Conservation (phyloP, 805 yeast genomes). For the Wickerhamomyces chaumierensis region DNA sequence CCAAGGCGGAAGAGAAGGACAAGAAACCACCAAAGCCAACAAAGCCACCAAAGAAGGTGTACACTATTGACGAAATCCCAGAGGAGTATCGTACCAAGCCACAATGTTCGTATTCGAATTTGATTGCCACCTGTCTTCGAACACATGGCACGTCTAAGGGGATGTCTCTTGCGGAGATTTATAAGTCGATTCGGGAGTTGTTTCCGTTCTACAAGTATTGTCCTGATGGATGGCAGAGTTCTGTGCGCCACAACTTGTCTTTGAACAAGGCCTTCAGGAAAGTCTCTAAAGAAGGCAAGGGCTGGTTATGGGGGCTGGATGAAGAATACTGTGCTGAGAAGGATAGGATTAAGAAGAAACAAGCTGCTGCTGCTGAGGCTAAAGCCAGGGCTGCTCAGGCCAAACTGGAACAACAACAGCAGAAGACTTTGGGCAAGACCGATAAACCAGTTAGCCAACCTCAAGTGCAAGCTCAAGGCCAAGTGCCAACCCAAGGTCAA, state of each 20-base stretch:
- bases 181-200: slow-evolving; percentile 73
- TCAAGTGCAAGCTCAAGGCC: too few relatives aligned
- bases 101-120: slow-evolving; percentile 62
- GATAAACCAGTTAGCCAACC: not conserved
- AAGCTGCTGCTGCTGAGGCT: slow-evolving; percentile 53
- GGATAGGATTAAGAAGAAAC: slow-evolving; percentile 61
- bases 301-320: slow-evolving; percentile 92
- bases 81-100: slow-evolving; percentile 82
- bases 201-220: slow-evolving; percentile 91
- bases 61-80: slow-evolving; percentile 78
- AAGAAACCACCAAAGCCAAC: slow-evolving; percentile 41
- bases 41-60: slow-evolving; percentile 48
- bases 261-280: slow-evolving; percentile 77
- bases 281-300: slow-evolving; percentile 79
- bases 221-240: slow-evolving; percentile 96
- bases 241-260: slow-evolving; percentile 82
- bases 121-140: slow-evolving; percentile 71
- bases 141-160: slow-evolving; percentile 59
- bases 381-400: slow-evolving; percentile 45
- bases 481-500: too few relatives aligned
- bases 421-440: not conserved
- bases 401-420: slow-evolving; percentile 39
- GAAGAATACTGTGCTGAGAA: slow-evolving; percentile 75
- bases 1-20: slow-evolving; percentile 24
- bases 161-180: slow-evolving; percentile 73